These are phyloP conservation scores for Phytophthora syringae DNA, from an alignment of 352 stramenopile genomes.

Conservation along the genomic window DNA sequence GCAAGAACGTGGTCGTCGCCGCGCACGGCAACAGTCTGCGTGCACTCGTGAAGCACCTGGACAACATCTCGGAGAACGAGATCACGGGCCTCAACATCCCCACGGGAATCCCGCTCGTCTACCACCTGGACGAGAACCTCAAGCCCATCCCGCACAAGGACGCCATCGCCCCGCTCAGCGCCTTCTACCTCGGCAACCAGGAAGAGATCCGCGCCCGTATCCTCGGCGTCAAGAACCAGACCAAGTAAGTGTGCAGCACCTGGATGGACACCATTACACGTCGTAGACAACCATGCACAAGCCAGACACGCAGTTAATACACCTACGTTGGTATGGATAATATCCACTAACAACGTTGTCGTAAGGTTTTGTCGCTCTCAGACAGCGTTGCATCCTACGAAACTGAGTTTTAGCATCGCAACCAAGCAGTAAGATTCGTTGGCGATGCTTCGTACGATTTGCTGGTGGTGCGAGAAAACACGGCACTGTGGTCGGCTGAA, in stretches of 20 bases:
- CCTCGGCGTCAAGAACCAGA: slow-evolving; percentile 98
- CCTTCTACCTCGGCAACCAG: slow-evolving; percentile 94
- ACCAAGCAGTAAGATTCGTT: too few relatives aligned
- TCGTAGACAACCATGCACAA: slow-evolving; percentile 1
- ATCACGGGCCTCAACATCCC: slow-evolving; percentile 96
- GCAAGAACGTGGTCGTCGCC: slow-evolving; percentile 96
- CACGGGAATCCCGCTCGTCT: slow-evolving; percentile 90
- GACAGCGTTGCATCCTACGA: too few relatives aligned
- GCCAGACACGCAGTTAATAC: too few relatives aligned
- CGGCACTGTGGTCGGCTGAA: too few relatives aligned
- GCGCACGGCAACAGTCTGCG: slow-evolving; percentile 95
- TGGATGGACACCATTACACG: neutral
- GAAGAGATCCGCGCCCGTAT: slow-evolving; percentile 97
- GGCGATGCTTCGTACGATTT: slow-evolving; percentile 7
- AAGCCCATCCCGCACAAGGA: slow-evolving; percentile 84
- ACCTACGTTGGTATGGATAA: too few relatives aligned
- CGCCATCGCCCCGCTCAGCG: slow-evolving; percentile 85
- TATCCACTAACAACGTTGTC: too few relatives aligned
- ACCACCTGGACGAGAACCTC: slow-evolving; percentile 88
- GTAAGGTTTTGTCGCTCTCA: too few relatives aligned
- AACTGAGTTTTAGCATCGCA: too few relatives aligned
- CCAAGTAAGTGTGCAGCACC: slow-evolving; percentile 80
- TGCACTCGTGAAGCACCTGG: slow-evolving; percentile 94
- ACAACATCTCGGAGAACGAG: slow-evolving; percentile 91
- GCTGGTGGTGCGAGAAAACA: slow-evolving; percentile 16